Base-by-base conservation (phyloP, 1,284 basidiomycete genomes). In the Trichosporon inkin region DNA sequence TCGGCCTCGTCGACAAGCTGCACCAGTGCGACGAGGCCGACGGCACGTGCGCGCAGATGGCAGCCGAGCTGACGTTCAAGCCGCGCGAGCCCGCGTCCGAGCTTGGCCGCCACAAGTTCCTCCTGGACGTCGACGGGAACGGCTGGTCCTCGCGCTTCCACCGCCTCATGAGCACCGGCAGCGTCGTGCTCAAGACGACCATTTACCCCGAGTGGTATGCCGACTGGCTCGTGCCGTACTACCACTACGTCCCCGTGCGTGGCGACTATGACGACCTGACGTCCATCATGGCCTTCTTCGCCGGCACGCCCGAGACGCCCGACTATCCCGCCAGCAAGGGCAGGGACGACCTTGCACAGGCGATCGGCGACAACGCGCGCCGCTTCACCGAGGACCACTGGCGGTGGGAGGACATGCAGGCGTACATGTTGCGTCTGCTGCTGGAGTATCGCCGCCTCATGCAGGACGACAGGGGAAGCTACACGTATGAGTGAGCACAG, bases 231-330 rank as follows among this genome's bases (percentile, higher is more conserved):
- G 75, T 74, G 4, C 78, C 79, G 6, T 80, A 79, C 75, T 73
- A 77, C 20, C 80, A 81, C 66, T 81, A 80, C 56, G 69, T 81
- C 14, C 44, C 73, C 81, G 80, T 7, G 69, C 55, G 74, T 22
- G 28, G 78, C 34, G 81, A 82, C 68, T 81, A 81, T 55, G 75
- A 79, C 11, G 82, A 82, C 62, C 65, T 82, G 5, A 81, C 79
- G 71, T 71, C 79, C 60, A 73, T 80, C 53, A 76, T 82, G 69
- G 76, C 79, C 6, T 82, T 81, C 70, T 82, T 82, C 64, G 68
- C 73, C 11, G 81, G 81, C 6, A 66, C 75, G 0, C 78, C 78
- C 0, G 77, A 79, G 24, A 49, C 44, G 14, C 6, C 10, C 13
- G 44, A 49, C 0, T 22, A 49, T 7, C 13, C 20, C 4, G 20